Percentiles rank a stretch among this genome's conserved stretches.
Conservation (phyloP, 2,329 filamentous ascomycete species). For the Microsporum audouinii region DNA sequence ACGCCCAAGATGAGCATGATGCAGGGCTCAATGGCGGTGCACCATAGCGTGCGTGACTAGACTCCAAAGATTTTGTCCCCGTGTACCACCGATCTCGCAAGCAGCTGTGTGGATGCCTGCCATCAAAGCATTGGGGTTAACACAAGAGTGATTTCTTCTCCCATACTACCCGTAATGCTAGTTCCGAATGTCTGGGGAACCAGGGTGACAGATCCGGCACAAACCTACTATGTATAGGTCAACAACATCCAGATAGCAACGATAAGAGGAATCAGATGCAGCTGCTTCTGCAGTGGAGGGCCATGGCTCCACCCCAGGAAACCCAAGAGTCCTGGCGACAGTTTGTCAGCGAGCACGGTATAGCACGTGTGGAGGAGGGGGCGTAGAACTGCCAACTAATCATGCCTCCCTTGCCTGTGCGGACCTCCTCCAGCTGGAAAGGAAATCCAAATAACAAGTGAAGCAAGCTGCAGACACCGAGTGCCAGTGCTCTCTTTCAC, state of each 20-base stretch:
- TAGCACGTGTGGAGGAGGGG: neutral
- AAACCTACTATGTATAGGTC: neutral
- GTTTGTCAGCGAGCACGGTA: neutral
- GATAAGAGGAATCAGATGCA: neutral
- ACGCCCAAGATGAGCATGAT: too few relatives aligned
- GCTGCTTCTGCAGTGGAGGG: neutral
- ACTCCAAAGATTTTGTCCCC: neutral
- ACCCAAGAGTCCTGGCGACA: neutral
- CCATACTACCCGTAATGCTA: too few relatives aligned
- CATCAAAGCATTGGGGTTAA: neutral
- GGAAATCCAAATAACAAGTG: neutral
- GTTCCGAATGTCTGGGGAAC: neutral
- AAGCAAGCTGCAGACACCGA: neutral
- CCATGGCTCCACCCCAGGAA: neutral
- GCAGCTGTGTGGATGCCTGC: neutral
- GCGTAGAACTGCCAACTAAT: neutral
- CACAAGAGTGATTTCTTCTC: too few relatives aligned
- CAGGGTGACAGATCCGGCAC: neutral
- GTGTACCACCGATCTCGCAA: neutral
- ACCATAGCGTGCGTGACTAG: neutral
- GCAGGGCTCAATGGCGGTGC: too few relatives aligned
- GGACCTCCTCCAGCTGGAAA: neutral
- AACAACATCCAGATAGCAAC: neutral
- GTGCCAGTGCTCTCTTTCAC: neutral
- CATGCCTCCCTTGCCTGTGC: neutral